Evolutionary conservation across 2,329 filamentous ascomycete species (phyloP).

Genomic region (Fonsecaea nubica): DNA sequence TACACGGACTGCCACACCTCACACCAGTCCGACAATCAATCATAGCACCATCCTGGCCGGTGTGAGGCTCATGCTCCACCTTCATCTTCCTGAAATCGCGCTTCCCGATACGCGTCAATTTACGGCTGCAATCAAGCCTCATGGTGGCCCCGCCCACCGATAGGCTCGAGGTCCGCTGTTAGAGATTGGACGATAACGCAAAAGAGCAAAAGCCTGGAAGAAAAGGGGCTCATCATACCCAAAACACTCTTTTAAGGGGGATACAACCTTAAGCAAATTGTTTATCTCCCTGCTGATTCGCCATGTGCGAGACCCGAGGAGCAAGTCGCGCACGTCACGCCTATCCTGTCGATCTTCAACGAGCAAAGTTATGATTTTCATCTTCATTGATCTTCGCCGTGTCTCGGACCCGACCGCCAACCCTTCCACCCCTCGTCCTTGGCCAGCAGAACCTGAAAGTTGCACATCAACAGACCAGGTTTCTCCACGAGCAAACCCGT

Average conservation of each 20-base stretch:
- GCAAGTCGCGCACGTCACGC: neutral
- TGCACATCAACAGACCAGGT: slow-evolving; percentile 2
- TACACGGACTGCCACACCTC: too few species aligned
- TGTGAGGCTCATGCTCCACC: slow-evolving; percentile 4
- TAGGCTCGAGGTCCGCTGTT: slow-evolving; percentile 29
- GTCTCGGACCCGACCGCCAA: slow-evolving; percentile 22
- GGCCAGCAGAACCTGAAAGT: neutral
- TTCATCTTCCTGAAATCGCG: slow-evolving; percentile 16
- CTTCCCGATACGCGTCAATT: slow-evolving; percentile 26
- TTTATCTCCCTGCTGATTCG: slow-evolving; percentile 25
- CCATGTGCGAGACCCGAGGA: slow-evolving; percentile 21
- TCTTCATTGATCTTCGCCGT: neutral
- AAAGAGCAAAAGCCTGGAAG: neutral
- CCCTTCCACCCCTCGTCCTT: slow-evolving; percentile 9
- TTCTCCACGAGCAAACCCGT: slow-evolving; percentile 3
- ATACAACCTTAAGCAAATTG: neutral
- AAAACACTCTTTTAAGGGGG: slow-evolving; percentile 1
- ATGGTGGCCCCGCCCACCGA: slow-evolving; percentile 29
- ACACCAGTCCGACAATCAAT: neutral
- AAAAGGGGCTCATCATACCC: slow-evolving; percentile 20
- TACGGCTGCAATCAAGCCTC: slow-evolving; percentile 34
- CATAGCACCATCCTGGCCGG: neutral
- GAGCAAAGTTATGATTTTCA: neutral
- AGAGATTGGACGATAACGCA: slow-evolving; percentile 30
- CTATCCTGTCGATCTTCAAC: slow-evolving; percentile 10